A percentile compares a stretch with the other conserved stretches of the same genome.
Evolutionary conservation across 352 stramenopile species (phyloP).

Genomic region (Phytophthora citrophthora): DNA sequence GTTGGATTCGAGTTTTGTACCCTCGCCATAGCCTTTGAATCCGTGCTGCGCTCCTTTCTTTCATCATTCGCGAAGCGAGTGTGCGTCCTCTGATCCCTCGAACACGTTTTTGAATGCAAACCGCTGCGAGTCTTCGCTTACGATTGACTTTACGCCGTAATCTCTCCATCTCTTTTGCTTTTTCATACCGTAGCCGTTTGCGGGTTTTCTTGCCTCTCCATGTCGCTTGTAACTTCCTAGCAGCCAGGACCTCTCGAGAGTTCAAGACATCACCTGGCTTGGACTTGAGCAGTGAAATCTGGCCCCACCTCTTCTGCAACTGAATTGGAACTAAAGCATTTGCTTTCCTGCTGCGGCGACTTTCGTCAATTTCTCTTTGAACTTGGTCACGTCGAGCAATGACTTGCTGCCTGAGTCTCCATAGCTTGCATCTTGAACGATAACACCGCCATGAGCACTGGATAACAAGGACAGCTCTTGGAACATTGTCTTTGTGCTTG

Average conservation of each 20-base stretch:
- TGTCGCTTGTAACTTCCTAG: constrained; percentile 51
- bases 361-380: constrained; percentile 30
- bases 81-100: constrained; percentile 55
- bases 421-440: constrained; percentile 27
- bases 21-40: constrained; percentile 72
- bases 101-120: constrained; percentile 66
- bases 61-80: constrained; percentile 45
- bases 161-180: constrained; percentile 40
- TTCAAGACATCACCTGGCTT: constrained; percentile 9
- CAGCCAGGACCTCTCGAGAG: constrained; percentile 33
- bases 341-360: constrained; percentile 24
- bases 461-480: constrained; percentile 36
- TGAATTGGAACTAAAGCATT: constrained; percentile 20
- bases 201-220: constrained; percentile 56
- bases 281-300: constrained; percentile 20
- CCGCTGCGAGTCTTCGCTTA: constrained; percentile 38
- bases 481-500: constrained; percentile 31
- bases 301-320: constrained; percentile 37
- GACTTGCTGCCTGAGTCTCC: neutral
- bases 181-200: constrained; percentile 47
- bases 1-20: constrained; percentile 47
- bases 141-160: constrained; percentile 41
- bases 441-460: constrained; percentile 64
- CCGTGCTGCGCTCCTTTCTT: constrained; percentile 41
- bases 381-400: constrained; percentile 26